Evolutionary conservation across 2,329 filamentous ascomycete genomes (phyloP).

Genomic region (Sclerotinia nivalis): DNA sequence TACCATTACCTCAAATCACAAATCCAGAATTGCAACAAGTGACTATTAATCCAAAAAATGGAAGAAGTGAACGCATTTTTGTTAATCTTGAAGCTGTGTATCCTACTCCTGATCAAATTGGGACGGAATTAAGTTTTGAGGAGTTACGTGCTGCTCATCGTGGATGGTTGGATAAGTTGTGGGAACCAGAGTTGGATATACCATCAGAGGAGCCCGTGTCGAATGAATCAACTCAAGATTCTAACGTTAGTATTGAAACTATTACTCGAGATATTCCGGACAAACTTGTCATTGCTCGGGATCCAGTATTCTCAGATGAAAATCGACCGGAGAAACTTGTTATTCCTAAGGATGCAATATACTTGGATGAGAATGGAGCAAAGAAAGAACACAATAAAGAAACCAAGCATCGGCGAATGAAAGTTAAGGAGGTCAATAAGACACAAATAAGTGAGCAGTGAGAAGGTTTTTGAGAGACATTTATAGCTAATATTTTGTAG

Average conservation of each 20-base stretch:
- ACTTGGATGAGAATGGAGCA: slow-evolving; percentile 58
- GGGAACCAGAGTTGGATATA: slow-evolving; percentile 45
- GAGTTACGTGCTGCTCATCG: slow-evolving; percentile 79
- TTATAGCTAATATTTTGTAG: slow-evolving; percentile 50
- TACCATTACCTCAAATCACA: slow-evolving; percentile 47
- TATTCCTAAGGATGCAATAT: slow-evolving; percentile 42
- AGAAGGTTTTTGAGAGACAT: background rate
- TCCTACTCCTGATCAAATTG: slow-evolving; percentile 69
- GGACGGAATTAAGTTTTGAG: slow-evolving; percentile 84
- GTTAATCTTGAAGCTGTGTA: slow-evolving; percentile 86
- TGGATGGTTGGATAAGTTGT: slow-evolving; percentile 64
- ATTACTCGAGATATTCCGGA: slow-evolving; percentile 39
- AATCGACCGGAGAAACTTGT: slow-evolving; percentile 48
- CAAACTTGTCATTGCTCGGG: slow-evolving; percentile 41
- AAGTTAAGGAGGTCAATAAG: slow-evolving; percentile 82
- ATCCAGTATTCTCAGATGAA: slow-evolving; percentile 54
- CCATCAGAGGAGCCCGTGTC: slow-evolving; percentile 13
- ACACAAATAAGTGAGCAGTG: slow-evolving; percentile 79
- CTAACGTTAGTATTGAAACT: slow-evolving; percentile 29
- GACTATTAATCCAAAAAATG: slow-evolving; percentile 74
- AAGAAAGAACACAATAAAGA: slow-evolving; percentile 50
- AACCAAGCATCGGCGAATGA: slow-evolving; percentile 66
- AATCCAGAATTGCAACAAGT: slow-evolving; percentile 71
- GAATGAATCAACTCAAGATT: slow-evolving; percentile 25
- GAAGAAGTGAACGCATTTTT: slow-evolving; percentile 82